Evolutionary conservation across 2,329 filamentous ascomycete species (phyloP).

Genomic region (Dactylella cylindrospora): DNA sequence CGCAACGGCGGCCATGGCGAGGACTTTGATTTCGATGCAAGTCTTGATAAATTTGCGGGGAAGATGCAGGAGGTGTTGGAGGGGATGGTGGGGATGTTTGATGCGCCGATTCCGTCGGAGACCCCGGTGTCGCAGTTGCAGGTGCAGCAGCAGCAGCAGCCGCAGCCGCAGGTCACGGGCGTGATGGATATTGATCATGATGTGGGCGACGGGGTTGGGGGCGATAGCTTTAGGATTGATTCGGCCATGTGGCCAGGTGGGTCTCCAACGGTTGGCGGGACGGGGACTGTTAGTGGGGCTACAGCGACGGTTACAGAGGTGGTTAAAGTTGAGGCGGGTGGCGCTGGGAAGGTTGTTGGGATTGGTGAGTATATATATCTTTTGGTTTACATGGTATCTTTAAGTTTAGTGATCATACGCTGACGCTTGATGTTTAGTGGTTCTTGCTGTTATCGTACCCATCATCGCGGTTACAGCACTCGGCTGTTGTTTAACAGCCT

Average conservation of each 20-base stretch:
- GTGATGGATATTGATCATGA: too few species aligned
- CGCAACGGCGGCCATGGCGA: too few species aligned
- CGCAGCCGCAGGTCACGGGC: too few species aligned
- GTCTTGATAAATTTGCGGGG: conserved; percentile 7
- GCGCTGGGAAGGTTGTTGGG: conserved; percentile 13
- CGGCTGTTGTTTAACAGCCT: neutral
- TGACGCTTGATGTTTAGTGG: conserved; percentile 7
- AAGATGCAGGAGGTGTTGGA: conserved; percentile 23
- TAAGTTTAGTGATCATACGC: neutral
- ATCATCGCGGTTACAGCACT: conserved; percentile 1
- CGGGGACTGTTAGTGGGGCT: neutral
- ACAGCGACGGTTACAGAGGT: neutral
- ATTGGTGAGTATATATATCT: conserved; percentile 10
- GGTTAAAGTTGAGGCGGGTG: neutral
- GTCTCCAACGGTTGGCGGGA: neutral
- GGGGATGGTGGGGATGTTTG: conserved; percentile 18
- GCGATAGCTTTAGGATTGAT: too few species aligned
- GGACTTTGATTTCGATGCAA: conserved; percentile 5
- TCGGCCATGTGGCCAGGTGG: conserved; percentile 23
- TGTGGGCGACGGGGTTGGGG: too few species aligned
- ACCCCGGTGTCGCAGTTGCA: too few species aligned
- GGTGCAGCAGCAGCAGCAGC: neutral
- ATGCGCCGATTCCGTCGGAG: too few species aligned
- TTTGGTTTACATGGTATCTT: neutral
- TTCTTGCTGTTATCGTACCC: conserved; percentile 8